phyloP scores from a whole-genome alignment of 371 early-diverging fungal species.

The Mortierella polycephala region DNA sequence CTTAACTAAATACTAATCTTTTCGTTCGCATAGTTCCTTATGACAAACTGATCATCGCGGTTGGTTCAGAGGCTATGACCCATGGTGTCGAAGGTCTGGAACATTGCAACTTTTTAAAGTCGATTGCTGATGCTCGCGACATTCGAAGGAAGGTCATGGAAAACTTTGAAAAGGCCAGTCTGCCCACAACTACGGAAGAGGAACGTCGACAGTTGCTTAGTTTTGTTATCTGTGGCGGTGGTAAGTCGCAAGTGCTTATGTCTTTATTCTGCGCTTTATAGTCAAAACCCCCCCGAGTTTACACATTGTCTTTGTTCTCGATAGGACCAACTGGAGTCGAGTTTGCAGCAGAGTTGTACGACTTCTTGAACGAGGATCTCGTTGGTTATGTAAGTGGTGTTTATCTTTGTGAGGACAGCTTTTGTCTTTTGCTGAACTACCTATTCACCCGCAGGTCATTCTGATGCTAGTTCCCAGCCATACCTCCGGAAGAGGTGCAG shows the following conservation, averaged over 20 bases:
- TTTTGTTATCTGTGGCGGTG: conserved; percentile 90
- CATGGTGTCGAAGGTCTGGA: conserved; percentile 86
- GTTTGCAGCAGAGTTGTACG: conserved; percentile 87
- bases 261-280: background rate
- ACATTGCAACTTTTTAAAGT: conserved; percentile 75
- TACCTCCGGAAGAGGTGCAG: conserved; percentile 72
- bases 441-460: background rate
- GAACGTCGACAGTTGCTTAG: conserved; percentile 85
- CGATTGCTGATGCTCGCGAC: conserved; percentile 76
- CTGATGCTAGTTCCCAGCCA: conserved; percentile 63
- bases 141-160: conserved; percentile 75
- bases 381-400: conserved; percentile 65
- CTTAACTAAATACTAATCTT: background rate
- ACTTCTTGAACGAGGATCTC: conserved; percentile 86
- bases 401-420: background rate
- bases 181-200: conserved; percentile 76
- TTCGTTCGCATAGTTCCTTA: conserved; percentile 60
- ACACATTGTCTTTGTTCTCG: conserved; percentile 15
- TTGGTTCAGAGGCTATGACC: conserved; percentile 84
- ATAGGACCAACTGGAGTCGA: conserved; percentile 82
- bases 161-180: conserved; percentile 86
- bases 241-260: conserved; percentile 34
- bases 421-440: background rate
- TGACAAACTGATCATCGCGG: conserved; percentile 85
- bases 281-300: background rate